phyloP scores from a whole-genome alignment of 805 yeast genomes.

The Dipodascus geniculatus region DNA sequence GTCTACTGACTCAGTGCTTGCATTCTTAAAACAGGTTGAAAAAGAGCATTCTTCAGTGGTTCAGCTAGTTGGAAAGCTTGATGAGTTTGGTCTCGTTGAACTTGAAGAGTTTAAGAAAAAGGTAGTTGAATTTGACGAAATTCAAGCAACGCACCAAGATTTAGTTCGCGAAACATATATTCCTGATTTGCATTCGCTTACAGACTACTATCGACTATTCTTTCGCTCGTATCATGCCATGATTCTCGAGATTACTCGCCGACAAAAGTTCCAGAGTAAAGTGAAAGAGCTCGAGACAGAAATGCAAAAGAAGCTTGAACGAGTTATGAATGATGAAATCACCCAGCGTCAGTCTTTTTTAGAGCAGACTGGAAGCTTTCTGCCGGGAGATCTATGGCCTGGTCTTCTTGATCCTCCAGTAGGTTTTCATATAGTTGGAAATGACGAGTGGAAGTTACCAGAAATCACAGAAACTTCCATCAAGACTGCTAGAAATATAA shows the following conservation, averaged over 20 bases:
- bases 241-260: conserved; percentile 40
- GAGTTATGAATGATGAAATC: conserved; percentile 34
- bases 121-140: conserved; percentile 13
- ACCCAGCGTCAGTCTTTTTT: conserved; percentile 34
- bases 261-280: conserved; percentile 31
- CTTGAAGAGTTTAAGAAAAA: conserved; percentile 12
- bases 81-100: conserved; percentile 13
- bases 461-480: background rate
- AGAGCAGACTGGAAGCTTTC: conserved; percentile 37
- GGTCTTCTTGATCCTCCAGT: conserved; percentile 28
- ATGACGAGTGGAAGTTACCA: background rate
- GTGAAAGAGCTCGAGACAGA: conserved; percentile 31
- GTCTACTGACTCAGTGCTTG: conserved; percentile 11
- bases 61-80: conserved; percentile 9
- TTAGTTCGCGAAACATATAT: conserved; percentile 21
- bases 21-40: conserved; percentile 15
- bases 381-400: conserved; percentile 46
- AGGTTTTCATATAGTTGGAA: background rate
- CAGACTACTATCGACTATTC: conserved; percentile 40
- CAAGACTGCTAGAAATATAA: background rate
- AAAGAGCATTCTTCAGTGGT: conserved; percentile 17
- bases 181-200: conserved; percentile 29
- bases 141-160: conserved; percentile 14
- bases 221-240: conserved; percentile 40
- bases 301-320: conserved; percentile 31